Evolutionary conservation across 371 early-diverging fungal genomes (phyloP).

Genomic region (Mortierella sp.): DNA sequence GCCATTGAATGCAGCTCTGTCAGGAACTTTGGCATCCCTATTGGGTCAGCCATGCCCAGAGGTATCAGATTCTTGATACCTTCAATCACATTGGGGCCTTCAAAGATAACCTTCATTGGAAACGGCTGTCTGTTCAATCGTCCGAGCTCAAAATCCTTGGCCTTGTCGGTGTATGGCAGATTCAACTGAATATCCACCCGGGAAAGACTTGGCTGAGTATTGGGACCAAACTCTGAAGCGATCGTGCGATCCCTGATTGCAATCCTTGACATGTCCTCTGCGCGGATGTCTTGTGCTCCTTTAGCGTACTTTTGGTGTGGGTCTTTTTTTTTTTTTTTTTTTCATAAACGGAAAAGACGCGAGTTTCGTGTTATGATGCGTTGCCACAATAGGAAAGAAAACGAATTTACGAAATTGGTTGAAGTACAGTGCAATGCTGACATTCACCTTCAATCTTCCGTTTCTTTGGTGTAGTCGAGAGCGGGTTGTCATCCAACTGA

Average conservation of each 20-base stretch:
- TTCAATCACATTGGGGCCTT: slow-evolving; percentile 63
- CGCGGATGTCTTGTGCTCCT: slow-evolving; percentile 28
- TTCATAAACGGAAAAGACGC: too few relatives aligned
- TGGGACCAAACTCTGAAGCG: slow-evolving; percentile 47
- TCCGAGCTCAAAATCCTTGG: slow-evolving; percentile 24
- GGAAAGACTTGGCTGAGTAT: slow-evolving; percentile 45
- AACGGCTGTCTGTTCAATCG: slow-evolving; percentile 28
- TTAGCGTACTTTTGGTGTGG: slow-evolving; percentile 17
- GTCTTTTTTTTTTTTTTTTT: too few relatives aligned
- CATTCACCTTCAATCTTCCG: slow-evolving; percentile 41
- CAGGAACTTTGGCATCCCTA: slow-evolving; percentile 59
- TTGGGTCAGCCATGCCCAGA: slow-evolving; percentile 53
- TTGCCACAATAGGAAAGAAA: not conserved
- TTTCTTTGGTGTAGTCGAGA: slow-evolving; percentile 30
- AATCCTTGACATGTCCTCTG: slow-evolving; percentile 33
- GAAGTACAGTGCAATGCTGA: not conserved
- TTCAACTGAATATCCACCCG: slow-evolving; percentile 49
- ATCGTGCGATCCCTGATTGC: slow-evolving; percentile 27
- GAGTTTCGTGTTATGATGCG: not conserved
- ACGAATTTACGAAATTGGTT: not conserved
- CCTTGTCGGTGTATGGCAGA: slow-evolving; percentile 27
- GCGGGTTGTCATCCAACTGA: slow-evolving; percentile 63
- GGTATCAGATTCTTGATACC: slow-evolving; percentile 59
- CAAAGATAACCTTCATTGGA: slow-evolving; percentile 53
- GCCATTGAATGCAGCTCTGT: slow-evolving; percentile 54